Evolutionary conservation across 768 basidiomycete genomes (phyloP).

Genomic region (Pholiota conissans): DNA sequence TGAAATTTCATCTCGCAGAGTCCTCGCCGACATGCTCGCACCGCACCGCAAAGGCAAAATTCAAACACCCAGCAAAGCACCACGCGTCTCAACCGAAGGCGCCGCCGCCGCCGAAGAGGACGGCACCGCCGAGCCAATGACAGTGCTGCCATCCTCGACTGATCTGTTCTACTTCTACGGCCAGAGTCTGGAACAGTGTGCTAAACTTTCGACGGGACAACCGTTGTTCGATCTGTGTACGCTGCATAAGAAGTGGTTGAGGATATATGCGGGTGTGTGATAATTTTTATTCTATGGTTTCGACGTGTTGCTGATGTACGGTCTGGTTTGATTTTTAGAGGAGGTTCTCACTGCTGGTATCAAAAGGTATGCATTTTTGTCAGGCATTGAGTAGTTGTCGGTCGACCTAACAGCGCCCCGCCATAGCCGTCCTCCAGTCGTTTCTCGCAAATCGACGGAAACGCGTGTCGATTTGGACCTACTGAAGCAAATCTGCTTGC

Average conservation of each 20-base stretch:
- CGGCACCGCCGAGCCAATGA: conserved; percentile 49
- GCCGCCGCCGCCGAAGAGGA: conserved; percentile 30
- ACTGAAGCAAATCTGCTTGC: conserved; percentile 79
- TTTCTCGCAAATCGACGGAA: conserved; percentile 72
- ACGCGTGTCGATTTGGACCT: conserved; percentile 74
- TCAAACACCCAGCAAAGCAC: conserved; percentile 61
- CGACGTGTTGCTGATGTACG: too few relatives aligned
- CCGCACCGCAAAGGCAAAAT: conserved; percentile 61
- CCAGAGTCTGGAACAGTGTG: conserved; percentile 92
- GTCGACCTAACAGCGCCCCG: too few relatives aligned
- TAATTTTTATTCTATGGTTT: too few relatives aligned
- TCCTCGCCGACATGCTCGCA: conserved; percentile 87
- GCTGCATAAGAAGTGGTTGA: conserved; percentile 92
- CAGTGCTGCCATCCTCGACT: conserved; percentile 89
- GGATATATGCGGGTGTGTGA: conserved; percentile 82
- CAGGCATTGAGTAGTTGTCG: too few relatives aligned
- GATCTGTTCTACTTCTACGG: conserved; percentile 98
- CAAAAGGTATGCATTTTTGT: conserved; percentile 54
- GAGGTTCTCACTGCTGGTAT: conserved; percentile 77
- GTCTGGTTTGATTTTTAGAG: conserved; percentile 52
- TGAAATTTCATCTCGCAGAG: conserved; percentile 41
- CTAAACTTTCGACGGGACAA: conserved; percentile 83
- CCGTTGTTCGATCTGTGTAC: conserved; percentile 79
- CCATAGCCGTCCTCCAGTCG: conserved; percentile 35
- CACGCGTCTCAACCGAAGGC: conserved; percentile 33